Conservation (phyloP, 2,329 filamentous ascomycete species). For the Rosellinia necatrix region DNA sequence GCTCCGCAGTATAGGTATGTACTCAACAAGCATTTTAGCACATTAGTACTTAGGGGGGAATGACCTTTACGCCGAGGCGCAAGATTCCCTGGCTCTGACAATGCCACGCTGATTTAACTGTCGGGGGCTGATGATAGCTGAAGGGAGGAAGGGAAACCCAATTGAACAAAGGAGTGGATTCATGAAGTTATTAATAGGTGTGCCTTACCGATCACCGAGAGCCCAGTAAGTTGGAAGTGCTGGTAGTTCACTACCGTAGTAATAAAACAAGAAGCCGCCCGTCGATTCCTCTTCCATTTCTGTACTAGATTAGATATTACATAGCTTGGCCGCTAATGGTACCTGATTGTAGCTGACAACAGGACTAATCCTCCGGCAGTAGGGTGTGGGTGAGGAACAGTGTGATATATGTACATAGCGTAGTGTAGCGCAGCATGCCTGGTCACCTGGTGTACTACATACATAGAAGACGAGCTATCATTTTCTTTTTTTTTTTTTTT, state of each 20-base stretch:
- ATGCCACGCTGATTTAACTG: background rate
- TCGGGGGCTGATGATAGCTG: constrained; percentile 6
- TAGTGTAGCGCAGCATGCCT: too few species aligned
- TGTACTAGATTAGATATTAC: background rate
- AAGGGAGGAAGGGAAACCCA: too few species aligned
- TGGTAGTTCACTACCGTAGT: constrained; percentile 14
- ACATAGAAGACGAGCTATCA: background rate
- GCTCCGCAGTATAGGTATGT: too few species aligned
- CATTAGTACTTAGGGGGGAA: background rate
- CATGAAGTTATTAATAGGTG: constrained; percentile 16
- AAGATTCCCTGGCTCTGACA: background rate
- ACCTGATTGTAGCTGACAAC: background rate
- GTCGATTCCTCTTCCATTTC: background rate
- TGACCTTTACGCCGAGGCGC: too few species aligned
- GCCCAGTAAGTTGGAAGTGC: background rate
- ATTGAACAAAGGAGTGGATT: too few species aligned
- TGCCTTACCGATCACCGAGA: background rate
- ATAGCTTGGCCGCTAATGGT: too few species aligned
- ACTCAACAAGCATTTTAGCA: background rate
- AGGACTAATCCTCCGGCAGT: constrained; percentile 15
- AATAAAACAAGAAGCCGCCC: background rate
- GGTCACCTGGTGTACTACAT: too few species aligned
- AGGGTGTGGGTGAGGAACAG: too few species aligned
- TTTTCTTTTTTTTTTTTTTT: background rate
- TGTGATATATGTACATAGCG: background rate